phyloP scores from a whole-genome alignment of 768 basidiomycete species.

The Pisolithus sp. region DNA sequence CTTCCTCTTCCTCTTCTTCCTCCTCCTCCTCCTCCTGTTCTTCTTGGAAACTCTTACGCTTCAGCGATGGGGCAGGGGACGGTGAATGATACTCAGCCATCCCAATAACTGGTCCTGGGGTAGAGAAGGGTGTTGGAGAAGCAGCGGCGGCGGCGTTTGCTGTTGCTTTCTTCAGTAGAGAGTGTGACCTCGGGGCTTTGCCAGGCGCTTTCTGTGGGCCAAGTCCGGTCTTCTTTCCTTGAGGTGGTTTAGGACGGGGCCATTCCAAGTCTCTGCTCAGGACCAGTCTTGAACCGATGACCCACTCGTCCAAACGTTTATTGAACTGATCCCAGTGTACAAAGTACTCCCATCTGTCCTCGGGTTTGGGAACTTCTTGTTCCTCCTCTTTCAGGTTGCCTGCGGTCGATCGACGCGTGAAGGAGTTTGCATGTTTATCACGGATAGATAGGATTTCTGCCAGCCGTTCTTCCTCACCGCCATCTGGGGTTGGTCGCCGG shows the following conservation, averaged over 20 bases:
- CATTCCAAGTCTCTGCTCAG: constrained; percentile 85
- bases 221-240: constrained; percentile 47
- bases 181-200: constrained; percentile 55
- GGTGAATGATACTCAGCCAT: constrained; percentile 41
- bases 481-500: constrained; percentile 68
- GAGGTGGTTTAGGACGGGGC: constrained; percentile 79
- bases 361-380: constrained; percentile 46
- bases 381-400: constrained; percentile 38
- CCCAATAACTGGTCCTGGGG: constrained; percentile 29
- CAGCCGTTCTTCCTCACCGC: constrained; percentile 78
- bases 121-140: constrained; percentile 52
- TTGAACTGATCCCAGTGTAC: constrained; percentile 99
- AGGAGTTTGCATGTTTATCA: constrained; percentile 68
- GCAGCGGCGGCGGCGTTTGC: constrained; percentile 62
- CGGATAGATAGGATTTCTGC: constrained; percentile 96
- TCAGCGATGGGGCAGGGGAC: constrained; percentile 54
- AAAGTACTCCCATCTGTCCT: constrained; percentile 89
- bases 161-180: constrained; percentile 63
- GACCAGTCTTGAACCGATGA: constrained; percentile 80
- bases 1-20: constrained; percentile 48
- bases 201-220: constrained; percentile 49
- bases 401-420: constrained; percentile 40
- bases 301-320: constrained; percentile 98
- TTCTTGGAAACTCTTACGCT: constrained; percentile 63
- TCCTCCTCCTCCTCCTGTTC: constrained; percentile 55